A percentile compares a stretch with the other conserved stretches of the same genome.
phyloP scores from a whole-genome alignment of 306 rosid species.

The Malus sylvestris region DNA sequence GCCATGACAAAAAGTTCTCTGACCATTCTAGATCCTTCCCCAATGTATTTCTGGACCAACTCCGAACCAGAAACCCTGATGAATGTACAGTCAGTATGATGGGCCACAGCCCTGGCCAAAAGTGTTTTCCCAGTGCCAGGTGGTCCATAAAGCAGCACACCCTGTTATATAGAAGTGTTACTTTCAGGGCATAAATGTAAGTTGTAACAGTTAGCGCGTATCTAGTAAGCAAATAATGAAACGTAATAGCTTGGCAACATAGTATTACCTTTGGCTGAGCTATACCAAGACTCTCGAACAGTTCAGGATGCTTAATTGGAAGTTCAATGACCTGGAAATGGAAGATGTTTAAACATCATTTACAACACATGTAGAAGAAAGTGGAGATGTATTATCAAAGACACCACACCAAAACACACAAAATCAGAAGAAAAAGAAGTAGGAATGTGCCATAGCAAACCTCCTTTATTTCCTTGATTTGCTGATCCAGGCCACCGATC shows the following conservation, averaged over 20 bases:
- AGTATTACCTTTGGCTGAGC: constrained; percentile 93
- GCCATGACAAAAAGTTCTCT: constrained; percentile 99
- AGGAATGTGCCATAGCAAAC: constrained; percentile 25
- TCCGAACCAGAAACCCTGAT: constrained; percentile 99
- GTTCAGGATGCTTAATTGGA: constrained; percentile 95
- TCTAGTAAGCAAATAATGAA: background rate
- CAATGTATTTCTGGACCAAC: constrained; percentile 93
- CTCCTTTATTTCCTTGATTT: constrained; percentile 97
- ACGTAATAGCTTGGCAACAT: background rate
- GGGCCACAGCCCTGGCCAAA: constrained; percentile 99
- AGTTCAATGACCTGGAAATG: constrained; percentile 83
- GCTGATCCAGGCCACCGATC: constrained; percentile 99
- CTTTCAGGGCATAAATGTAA: background rate
- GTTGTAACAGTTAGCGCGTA: background rate
- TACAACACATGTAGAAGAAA: constrained; percentile 1
- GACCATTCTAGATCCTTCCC: constrained; percentile 99
- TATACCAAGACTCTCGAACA: constrained; percentile 99
- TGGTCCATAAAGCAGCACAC: constrained; percentile 91
- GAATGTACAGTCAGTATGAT: constrained; percentile 96
- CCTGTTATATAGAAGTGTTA: constrained; percentile 34
- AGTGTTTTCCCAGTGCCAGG: constrained; percentile 98
- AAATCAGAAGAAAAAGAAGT: background rate
- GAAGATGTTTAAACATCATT: background rate
- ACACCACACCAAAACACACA: background rate
- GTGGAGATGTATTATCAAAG: constrained; percentile 4